Evolutionary conservation across 106 monocot species (phyloP).

Genomic region (Dioscorea alata): DNA sequence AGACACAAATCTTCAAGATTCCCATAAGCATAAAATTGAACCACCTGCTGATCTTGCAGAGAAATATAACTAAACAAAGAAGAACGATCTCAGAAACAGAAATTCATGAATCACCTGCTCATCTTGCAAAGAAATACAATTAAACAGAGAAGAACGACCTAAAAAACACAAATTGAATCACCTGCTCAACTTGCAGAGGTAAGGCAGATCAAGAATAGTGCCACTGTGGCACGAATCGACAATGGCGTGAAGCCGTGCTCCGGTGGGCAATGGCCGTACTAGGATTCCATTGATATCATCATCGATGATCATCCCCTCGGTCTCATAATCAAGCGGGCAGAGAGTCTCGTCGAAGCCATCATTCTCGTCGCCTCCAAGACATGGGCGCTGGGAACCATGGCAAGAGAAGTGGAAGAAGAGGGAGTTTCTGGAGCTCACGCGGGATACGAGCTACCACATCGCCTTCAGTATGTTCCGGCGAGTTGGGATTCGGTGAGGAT

Average conservation of each 20-base stretch:
- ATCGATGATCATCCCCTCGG: conserved; percentile 57
- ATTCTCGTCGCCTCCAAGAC: conserved; percentile 38
- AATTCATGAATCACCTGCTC: too few species aligned
- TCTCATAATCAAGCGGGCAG: conserved; percentile 79
- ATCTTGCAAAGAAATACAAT: too few species aligned
- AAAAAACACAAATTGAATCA: neutral
- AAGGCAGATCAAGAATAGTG: conserved; percentile 72
- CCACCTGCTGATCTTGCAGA: too few species aligned
- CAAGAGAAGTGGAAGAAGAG: conserved; percentile 95
- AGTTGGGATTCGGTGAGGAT: conserved; percentile 45
- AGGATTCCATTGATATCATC: conserved; percentile 73
- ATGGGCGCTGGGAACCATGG: conserved; percentile 63
- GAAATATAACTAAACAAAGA: too few species aligned
- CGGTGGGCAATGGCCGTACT: conserved; percentile 47
- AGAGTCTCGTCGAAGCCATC: conserved; percentile 85
- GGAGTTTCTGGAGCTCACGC: conserved; percentile 51
- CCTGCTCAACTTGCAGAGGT: conserved; percentile 65
- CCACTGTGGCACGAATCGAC: conserved; percentile 92
- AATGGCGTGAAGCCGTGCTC: conserved; percentile 73
- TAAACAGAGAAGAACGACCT: too few species aligned
- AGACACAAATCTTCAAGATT: too few species aligned
- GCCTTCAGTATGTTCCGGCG: conserved; percentile 58
- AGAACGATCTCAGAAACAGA: too few species aligned
- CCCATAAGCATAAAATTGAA: too few species aligned
- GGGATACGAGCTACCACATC: conserved; percentile 69